Conservation (phyloP, 139 green algal genomes). For the Closterium sp. region DNA sequence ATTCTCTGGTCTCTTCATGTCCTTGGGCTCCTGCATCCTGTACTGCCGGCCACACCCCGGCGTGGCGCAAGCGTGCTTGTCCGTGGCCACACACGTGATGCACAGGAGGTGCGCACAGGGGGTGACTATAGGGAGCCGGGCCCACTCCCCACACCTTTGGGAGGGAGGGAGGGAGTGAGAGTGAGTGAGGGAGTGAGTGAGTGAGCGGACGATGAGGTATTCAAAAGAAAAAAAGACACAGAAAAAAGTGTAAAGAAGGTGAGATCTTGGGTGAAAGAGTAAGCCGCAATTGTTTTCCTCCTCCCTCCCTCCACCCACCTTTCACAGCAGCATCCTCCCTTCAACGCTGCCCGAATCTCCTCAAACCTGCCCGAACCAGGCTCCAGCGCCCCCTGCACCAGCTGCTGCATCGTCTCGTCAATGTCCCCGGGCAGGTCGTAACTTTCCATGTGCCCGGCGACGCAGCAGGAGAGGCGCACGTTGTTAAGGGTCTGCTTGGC, state of each 20-base stretch:
- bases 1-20: conserved; percentile 70
- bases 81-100: conserved; percentile 66
- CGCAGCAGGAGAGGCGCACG: conserved; percentile 73
- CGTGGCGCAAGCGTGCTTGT: conserved; percentile 38
- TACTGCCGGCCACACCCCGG: conserved; percentile 62
- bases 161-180: not conserved
- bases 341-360: conserved; percentile 32
- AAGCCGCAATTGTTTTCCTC: not conserved
- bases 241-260: conserved; percentile 10
- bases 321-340: conserved; percentile 43
- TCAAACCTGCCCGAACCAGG: not conserved
- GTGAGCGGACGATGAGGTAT: not conserved
- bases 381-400: not conserved
- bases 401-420: conserved; percentile 44
- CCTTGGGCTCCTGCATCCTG: conserved; percentile 51
- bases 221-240: not conserved
- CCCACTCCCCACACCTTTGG: conserved; percentile 44
- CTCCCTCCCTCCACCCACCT: not conserved
- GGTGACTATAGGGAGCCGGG: conserved; percentile 73
- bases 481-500: conserved; percentile 76
- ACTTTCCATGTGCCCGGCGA: conserved; percentile 67
- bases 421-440: conserved; percentile 37
- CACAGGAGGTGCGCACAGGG: conserved; percentile 83
- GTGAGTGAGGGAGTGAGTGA: not conserved
- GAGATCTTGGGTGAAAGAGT: not conserved